Evolutionary conservation across 1,284 basidiomycete species (phyloP).

Genomic region (Ganoderma boninense): DNA sequence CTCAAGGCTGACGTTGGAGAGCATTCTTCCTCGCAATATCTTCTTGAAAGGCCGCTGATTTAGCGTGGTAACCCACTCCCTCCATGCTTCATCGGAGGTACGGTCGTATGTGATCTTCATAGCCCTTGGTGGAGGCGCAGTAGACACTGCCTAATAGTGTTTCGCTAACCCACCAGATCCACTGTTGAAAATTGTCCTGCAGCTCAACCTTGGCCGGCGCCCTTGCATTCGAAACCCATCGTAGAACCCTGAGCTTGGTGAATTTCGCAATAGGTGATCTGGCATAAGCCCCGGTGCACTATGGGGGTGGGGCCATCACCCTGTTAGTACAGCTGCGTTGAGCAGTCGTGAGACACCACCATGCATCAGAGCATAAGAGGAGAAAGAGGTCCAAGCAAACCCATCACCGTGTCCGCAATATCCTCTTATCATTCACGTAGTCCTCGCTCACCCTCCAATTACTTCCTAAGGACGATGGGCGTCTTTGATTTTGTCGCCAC

Average conservation of each 20-base stretch:
- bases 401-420: not conserved
- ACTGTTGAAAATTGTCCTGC: not conserved
- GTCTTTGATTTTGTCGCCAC: not conserved
- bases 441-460: not conserved
- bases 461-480: not conserved
- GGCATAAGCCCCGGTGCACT: not conserved
- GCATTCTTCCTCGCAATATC: not conserved
- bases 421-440: not conserved
- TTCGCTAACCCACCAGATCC: not conserved
- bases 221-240: not conserved
- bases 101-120: not conserved
- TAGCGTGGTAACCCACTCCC: not conserved
- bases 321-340: not conserved
- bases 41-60: not conserved
- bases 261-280: not conserved
- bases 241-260: not conserved
- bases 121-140: not conserved
- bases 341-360: not conserved
- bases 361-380: not conserved
- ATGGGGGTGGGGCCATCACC: not conserved
- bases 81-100: not conserved
- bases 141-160: not conserved
- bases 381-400: not conserved
- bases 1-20: not conserved
- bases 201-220: not conserved